Evolutionary conservation across 202 grass and related monocot species (phyloP), one percentile per base, ranked within the genome.

Genomic region (Brachypodium distachyon): DNA sequence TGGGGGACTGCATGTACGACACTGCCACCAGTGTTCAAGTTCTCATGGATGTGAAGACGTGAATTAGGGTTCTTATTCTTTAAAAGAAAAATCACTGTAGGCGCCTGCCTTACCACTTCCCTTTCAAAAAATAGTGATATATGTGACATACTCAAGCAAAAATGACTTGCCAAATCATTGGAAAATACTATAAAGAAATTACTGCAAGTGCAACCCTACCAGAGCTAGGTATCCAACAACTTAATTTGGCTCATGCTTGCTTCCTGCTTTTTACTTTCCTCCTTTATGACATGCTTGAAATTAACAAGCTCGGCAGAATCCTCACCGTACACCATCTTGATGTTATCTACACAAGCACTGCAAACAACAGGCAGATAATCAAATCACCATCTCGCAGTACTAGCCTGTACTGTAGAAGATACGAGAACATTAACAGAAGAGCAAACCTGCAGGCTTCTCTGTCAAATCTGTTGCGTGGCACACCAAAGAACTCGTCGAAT

Each of bases 401-500:
- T 22, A 60, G 50, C 37, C 23, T 6, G 25, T 14, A n/a, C 36
- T 10, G 44, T 5, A 61, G 13, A 33, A 73, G 12, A 61, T 53
- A 63, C 28, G 43, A 12, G 17, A 76, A 77, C 31, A 13, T 64
- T 6, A 53, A 67, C 29, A 26, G 2, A 39, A 49, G 27, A 83
- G 64, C 37, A 86, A 58, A 96, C 86, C 86, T 83, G 86, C 92
- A 96, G 40, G 92, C 92, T 81, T 96, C 92, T 14, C 63, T 82
- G 53, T 92, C 77, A 17, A 96, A 92, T 16, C 70, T 87, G 63
- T 39, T 91, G 68, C 54, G 50, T n/a, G 82, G 72, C 70, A 96
- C 87, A 0, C 92, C 84, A 75, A 86, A 96, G 66, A 85, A 74
- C 51, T 85, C 82, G 44, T 89, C 72, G 0, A 92, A 96, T 72